Conservation (phyloP, 495 filamentous ascomycete species). For the Hyaloscypha finlandica region DNA sequence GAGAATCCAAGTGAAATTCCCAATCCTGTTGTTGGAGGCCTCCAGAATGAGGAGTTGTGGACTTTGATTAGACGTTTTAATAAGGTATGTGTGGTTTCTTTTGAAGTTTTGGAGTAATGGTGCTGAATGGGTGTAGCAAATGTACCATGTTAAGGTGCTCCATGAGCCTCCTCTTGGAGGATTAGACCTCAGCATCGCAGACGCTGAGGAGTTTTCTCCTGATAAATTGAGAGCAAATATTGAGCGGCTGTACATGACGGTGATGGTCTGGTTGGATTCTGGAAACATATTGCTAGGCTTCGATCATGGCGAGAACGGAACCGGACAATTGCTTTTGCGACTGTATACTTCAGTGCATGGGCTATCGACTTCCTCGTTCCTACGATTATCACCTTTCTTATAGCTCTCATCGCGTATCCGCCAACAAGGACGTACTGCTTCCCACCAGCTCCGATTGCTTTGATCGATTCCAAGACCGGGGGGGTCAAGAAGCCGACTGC, state of each 20-base stretch:
- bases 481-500: conserved; percentile 68
- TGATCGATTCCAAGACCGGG: conserved; percentile 63
- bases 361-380: conserved; percentile 73
- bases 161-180: conserved; percentile 52
- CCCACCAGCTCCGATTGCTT: conserved; percentile 68
- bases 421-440: conserved; percentile 66
- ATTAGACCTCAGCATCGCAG: conserved; percentile 79
- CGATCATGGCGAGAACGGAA: conserved; percentile 77
- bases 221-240: conserved; percentile 80
- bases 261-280: conserved; percentile 63
- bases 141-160: conserved; percentile 81
- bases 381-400: conserved; percentile 51
- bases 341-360: conserved; percentile 78
- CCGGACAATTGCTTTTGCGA: conserved; percentile 68
- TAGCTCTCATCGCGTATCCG: conserved; percentile 69
- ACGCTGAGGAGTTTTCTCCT: conserved; percentile 82
- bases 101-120: conserved; percentile 18
- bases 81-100: conserved; percentile 54
- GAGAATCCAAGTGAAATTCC: conserved; percentile 58
- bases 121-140: conserved; percentile 57
- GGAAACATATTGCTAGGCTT: conserved; percentile 74
- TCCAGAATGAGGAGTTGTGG: conserved; percentile 87
- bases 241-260: conserved; percentile 85
- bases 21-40: conserved; percentile 65
- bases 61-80: conserved; percentile 79